Evolutionary conservation across 1,139 yeast genomes (phyloP).

Genomic region (Geotrichum aggregatum): DNA sequence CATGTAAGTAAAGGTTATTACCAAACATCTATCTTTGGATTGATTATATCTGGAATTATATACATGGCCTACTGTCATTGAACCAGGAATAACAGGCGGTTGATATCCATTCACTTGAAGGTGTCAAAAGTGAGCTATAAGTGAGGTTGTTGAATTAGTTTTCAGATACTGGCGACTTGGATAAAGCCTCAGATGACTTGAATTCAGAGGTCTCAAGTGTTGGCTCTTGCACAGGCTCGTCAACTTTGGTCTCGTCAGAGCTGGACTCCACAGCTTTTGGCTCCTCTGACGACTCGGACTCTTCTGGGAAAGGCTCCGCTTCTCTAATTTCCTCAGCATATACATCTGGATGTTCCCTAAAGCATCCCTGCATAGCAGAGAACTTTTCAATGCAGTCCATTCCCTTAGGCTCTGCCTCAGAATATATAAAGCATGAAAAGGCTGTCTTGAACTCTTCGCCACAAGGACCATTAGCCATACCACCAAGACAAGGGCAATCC

Average conservation of each 20-base stretch:
- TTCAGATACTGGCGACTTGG: not conserved
- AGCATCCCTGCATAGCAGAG: conserved; percentile 89
- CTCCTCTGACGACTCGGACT: conserved; percentile 15
- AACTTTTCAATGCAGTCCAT: conserved; percentile 93
- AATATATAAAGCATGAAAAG: conserved; percentile 90
- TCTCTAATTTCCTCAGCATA: conserved; percentile 80
- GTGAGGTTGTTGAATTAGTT: not conserved
- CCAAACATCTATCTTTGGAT: too few species aligned
- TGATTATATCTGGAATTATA: too few species aligned
- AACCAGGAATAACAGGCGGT: too few species aligned
- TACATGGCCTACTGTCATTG: too few species aligned
- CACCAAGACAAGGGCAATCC: conserved; percentile 99
- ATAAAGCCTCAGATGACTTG: not conserved
- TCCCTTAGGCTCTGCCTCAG: conserved; percentile 95
- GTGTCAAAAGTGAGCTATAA: too few species aligned
- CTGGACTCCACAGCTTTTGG: not conserved
- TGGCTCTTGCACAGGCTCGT: not conserved
- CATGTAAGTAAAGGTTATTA: too few species aligned
- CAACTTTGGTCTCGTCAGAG: not conserved
- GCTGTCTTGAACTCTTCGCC: conserved; percentile 97
- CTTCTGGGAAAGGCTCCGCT: conserved; percentile 23
- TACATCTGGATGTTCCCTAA: conserved; percentile 88
- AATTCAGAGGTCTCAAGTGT: not conserved
- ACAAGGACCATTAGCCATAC: conserved; percentile 98
- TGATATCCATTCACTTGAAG: too few species aligned